Conservation (phyloP, 371 early-diverging fungal species). For the Chytridiales sp. region DNA sequence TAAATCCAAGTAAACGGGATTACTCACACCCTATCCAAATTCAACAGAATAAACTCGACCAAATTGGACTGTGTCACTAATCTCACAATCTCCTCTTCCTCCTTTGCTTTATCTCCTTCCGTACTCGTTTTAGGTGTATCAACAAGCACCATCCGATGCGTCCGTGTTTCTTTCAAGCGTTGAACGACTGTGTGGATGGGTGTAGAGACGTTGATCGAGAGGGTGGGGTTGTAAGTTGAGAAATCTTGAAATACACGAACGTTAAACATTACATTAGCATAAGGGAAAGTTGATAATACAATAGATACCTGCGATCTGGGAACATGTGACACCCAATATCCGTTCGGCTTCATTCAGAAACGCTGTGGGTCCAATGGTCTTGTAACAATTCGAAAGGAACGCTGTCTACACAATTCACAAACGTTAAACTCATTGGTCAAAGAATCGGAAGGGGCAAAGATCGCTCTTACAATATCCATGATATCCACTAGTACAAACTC, state of each 20-base stretch:
- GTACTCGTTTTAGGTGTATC: neutral
- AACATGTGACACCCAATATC: conserved; percentile 20
- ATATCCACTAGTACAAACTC: conserved; percentile 23
- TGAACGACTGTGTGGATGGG: conserved; percentile 14
- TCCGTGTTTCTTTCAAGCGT: neutral
- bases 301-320: conserved; percentile 20
- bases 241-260: conserved; percentile 11
- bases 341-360: conserved; percentile 9
- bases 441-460: neutral
- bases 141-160: conserved; percentile 19
- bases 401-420: conserved; percentile 10
- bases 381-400: conserved; percentile 20
- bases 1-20: neutral
- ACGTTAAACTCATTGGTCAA: neutral
- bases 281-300: no score
- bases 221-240: conserved; percentile 26
- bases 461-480: conserved; percentile 24
- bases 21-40: conserved; percentile 22
- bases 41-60: conserved; percentile 27
- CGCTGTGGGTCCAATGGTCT: conserved; percentile 11
- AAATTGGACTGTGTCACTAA: conserved; percentile 24
- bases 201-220: conserved; percentile 9
- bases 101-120: neutral
- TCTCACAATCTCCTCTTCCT: conserved; percentile 3
- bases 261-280: neutral